Base-by-base conservation (phyloP, 192 early-diverging fungal genomes). In the Gaertneriomyces semiglobifer region DNA sequence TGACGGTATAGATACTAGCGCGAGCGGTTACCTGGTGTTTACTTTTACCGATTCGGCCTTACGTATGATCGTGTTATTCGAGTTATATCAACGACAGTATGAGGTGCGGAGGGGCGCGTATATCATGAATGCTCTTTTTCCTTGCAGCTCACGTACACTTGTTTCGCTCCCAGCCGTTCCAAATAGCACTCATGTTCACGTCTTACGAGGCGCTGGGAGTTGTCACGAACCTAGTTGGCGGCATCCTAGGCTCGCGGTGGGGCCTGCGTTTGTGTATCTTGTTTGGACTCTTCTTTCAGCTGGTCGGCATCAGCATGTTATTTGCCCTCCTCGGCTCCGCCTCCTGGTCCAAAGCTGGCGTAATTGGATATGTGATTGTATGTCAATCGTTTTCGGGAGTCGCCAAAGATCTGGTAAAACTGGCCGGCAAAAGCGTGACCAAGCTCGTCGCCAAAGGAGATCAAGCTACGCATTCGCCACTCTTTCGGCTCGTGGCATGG, bases 321-420 rank as follows among this genome's bases (percentile, higher is more conserved):
- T 74, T 68, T 55, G 75, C 56, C 33, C 57, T 71, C 7, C 20
- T 77, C 51, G 19, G 57, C 4, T 7, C 56, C 6, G 50, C 47
- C 11, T 10, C 10, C 4, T 81, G 79, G 79, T 48, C 67, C 18
- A 46, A 52, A 40, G 53, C 33, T n/a, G 53, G 53, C 5, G 65
- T 72, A 9, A 81, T 75, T 9, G 66, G 68, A 3, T 81, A 73
- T 57, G 72, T 81, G 9, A 42, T 64, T 0, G 56, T 79, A 39
- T 60, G 73, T 11, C 79, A 81, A 66, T 54, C 63, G 1, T 76
- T 79, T 62, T 59, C 71, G 12, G 79, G 79, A 11, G 65, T 70
- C 4, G 79, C 79, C 18, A 80, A 80, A 57, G 79, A 81, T 65
- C 53, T 81, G 58, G 77, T 81, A 19, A 81, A 81, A 39, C 42